These are phyloP conservation scores for Paramyrothecium sp. DNA, from an alignment of 2,329 filamentous ascomycete species.

Conservation along the genomic window DNA sequence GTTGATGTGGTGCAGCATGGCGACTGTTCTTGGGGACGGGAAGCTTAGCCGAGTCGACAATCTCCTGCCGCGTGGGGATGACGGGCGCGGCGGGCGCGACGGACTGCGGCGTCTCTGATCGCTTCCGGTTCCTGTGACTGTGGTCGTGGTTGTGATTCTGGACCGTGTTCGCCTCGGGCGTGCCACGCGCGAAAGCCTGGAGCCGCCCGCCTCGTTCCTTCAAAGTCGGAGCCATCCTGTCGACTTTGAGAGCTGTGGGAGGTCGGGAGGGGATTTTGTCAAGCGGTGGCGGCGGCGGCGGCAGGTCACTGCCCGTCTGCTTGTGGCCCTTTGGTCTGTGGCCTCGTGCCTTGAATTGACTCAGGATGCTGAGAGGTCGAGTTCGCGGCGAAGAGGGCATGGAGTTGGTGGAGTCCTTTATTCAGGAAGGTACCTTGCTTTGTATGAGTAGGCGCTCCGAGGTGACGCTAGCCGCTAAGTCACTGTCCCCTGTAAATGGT, in stretches of 20 bases:
- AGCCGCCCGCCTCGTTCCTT: slow-evolving; percentile 30
- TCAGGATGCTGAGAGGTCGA: slow-evolving; percentile 6
- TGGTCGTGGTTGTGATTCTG: slow-evolving; percentile 14
- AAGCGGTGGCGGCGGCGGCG: slow-evolving; percentile 3
- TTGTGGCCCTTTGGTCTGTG: slow-evolving; percentile 4
- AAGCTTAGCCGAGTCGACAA: slow-evolving; percentile 31
- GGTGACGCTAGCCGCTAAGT: background rate
- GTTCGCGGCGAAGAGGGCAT: slow-evolving; percentile 13
- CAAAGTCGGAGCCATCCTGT: slow-evolving; percentile 25
- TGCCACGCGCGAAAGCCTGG: slow-evolving; percentile 26
- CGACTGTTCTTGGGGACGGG: slow-evolving; percentile 30
- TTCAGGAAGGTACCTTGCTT: slow-evolving; percentile 7
- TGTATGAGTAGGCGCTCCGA: slow-evolving; percentile 8
- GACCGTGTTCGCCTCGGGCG: slow-evolving; percentile 17
- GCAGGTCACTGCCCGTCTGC: slow-evolving; percentile 3
- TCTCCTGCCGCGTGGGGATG: slow-evolving; percentile 21
- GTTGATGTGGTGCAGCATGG: slow-evolving; percentile 21
- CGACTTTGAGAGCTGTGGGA: background rate
- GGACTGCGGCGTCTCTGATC: slow-evolving; percentile 13
- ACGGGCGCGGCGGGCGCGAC: background rate
- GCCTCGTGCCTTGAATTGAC: slow-evolving; percentile 4
- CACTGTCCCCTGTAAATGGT: background rate
- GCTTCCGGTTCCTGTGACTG: slow-evolving; percentile 16
- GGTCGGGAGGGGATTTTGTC: background rate
- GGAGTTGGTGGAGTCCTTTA: slow-evolving; percentile 1